Evolutionary conservation across 768 basidiomycete species (phyloP), one percentile per base, ranked within the genome.

Genomic region (Lactarius akahatsu): DNA sequence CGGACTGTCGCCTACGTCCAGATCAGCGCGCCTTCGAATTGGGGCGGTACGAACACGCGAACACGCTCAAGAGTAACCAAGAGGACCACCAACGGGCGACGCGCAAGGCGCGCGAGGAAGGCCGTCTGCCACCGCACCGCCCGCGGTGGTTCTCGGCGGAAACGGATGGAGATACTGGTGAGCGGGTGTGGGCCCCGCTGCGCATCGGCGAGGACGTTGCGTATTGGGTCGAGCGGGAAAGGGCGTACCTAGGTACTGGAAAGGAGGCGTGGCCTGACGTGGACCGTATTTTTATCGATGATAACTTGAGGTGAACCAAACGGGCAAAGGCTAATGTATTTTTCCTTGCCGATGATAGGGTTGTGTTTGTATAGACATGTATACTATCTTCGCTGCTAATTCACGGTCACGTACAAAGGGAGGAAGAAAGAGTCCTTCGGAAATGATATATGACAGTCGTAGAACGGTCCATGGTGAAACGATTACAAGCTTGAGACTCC

Each of bases 11-110:
- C 4, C 77, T 97, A 32, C 85, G 96, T 0, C 94, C 94, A 0
- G 96, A 98, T 74, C 95, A 97, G 75, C 83, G 96, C 32, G 94
- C 96, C 30, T 98, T 98, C 75, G 96, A 98, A 80, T 74, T 88
- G 70, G 96, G 94, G 52, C 81, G 84, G 73, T 96, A 94, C 71
- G 94, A 91, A 72, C 81, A 85, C 57, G 94, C 91, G 65, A 97
- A 92, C 75, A 85, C 81, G 64, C 80, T 91, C 73, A 98, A 94
- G 80, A 79, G 81, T 47, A 78, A 78, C 72, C 92, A 94, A 74
- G 96, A 98, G 74, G 94, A 95, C 70, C 84, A 81, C 72, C 95
- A 98, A 78, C 80, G 81, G 11, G 78, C 77, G 55, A 92, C 90
- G 16, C 79, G 96, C 64, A 83, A 81, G 62, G 83, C 84, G 40